phyloP scores from a whole-genome alignment of 2,329 filamentous ascomycete species.

The Monosporascus sp. region DNA sequence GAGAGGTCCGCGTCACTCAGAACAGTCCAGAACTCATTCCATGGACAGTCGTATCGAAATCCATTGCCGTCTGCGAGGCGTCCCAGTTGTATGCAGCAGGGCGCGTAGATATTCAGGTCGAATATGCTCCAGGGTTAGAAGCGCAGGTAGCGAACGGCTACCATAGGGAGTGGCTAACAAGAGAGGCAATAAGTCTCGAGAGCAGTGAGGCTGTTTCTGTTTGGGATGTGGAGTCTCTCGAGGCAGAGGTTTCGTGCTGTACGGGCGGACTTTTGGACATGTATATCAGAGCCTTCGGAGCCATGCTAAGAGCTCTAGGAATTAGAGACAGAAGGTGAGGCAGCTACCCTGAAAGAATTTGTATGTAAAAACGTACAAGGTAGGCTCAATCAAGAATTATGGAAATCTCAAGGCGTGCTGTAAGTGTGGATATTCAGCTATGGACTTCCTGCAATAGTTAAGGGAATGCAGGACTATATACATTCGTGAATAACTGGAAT shows the following conservation, averaged over 20 bases:
- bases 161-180: no score
- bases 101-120: conserved; percentile 8
- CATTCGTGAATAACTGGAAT: no score
- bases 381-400: no score
- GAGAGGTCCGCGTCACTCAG: background rate
- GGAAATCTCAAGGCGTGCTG: no score
- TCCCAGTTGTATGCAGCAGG: conserved; percentile 8
- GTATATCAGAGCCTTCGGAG: background rate
- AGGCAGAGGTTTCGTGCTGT: background rate
- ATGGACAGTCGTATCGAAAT: background rate
- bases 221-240: background rate
- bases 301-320: background rate
- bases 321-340: background rate
- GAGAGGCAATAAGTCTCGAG: background rate
- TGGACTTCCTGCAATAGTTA: no score
- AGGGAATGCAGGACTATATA: no score
- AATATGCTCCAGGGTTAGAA: conserved; percentile 4
- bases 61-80: background rate
- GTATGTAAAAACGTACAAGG: no score
- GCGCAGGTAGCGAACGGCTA: background rate
- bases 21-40: background rate
- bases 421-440: no score
- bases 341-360: no score
- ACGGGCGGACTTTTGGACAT: background rate
- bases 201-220: background rate